Percentiles rank a stretch among this genome's conserved stretches.
phyloP scores from a whole-genome alignment of 768 basidiomycete genomes.

The Psilocybe cyanescens region DNA sequence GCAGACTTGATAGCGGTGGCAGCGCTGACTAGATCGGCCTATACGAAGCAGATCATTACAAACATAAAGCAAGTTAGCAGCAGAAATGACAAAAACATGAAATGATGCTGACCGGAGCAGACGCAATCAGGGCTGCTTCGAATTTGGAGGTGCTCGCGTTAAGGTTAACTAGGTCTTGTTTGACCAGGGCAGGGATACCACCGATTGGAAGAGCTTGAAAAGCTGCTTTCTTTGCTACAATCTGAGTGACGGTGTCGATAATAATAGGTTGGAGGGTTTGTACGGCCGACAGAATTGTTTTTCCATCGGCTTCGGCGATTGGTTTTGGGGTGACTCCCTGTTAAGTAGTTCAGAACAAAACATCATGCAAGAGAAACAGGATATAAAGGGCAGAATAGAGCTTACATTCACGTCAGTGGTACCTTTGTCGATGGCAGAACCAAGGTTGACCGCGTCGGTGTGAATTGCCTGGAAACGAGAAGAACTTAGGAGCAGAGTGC shows the following conservation, averaged over 20 bases:
- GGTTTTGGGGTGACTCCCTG: constrained; percentile 17
- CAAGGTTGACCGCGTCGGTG: constrained; percentile 22
- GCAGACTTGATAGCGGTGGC: constrained; percentile 22
- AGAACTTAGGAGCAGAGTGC: not conserved
- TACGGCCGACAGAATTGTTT: constrained; percentile 23
- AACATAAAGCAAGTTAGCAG: not conserved
- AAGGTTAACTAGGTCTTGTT: constrained; percentile 24
- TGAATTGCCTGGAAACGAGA: constrained; percentile 26
- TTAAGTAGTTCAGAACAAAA: not conserved
- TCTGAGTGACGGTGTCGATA: constrained; percentile 18
- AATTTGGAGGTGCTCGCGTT: constrained; percentile 28
- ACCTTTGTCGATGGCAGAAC: constrained; percentile 25
- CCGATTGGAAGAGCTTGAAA: constrained; percentile 25
- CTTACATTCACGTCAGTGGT: constrained; percentile 31
- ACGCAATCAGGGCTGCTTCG: constrained; percentile 27
- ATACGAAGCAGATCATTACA: not conserved
- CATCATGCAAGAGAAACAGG: not conserved
- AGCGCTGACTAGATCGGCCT: constrained; percentile 24
- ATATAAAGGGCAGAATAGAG: not conserved
- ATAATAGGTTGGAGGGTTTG: constrained; percentile 19
- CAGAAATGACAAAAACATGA: not conserved
- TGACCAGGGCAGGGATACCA: constrained; percentile 14
- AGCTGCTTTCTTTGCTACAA: constrained; percentile 29
- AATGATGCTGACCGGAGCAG: constrained; percentile 28
- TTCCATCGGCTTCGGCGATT: constrained; percentile 27